These are phyloP conservation scores for Murraya koenigii DNA, from an alignment of 345 rosid genomes.

Conservation along the genomic window DNA sequence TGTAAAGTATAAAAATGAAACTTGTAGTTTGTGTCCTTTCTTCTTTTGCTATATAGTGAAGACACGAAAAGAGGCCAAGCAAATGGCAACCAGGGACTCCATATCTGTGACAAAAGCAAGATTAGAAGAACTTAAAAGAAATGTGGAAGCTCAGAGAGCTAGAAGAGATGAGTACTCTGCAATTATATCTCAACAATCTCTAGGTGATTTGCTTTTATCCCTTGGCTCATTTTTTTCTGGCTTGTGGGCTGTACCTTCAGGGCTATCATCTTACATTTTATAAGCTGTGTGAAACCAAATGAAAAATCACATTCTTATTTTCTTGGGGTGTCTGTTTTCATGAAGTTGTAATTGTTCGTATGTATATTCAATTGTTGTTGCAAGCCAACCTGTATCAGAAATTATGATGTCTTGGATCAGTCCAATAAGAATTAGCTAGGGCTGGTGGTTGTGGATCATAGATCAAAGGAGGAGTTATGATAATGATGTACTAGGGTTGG, in stretches of 20 bases:
- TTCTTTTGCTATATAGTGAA: constrained; percentile 49
- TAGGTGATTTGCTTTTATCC: constrained; percentile 39
- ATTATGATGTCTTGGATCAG: neutral
- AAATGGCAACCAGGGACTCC: constrained; percentile 61
- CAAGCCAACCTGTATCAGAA: neutral
- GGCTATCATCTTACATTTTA: neutral
- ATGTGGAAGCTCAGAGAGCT: constrained; percentile 52
- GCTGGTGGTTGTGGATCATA: neutral
- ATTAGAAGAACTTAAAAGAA: constrained; percentile 54
- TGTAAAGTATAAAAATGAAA: neutral
- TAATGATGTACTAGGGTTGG: neutral
- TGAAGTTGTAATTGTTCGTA: neutral
- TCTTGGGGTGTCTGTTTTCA: neutral
- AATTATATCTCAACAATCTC: constrained; percentile 52
- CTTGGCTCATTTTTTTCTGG: constrained; percentile 1
- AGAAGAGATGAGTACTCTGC: constrained; percentile 59
- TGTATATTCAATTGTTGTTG: neutral
- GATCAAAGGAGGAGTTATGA: neutral
- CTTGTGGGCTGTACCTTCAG: neutral
- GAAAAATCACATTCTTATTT: neutral
- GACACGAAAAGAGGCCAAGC: constrained; percentile 73
- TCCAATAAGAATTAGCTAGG: neutral
- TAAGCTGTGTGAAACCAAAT: neutral
- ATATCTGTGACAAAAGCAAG: constrained; percentile 58
- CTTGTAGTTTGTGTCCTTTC: neutral